Conservation (phyloP, 345 rosid genomes). For the Eucalyptus urophylla region DNA sequence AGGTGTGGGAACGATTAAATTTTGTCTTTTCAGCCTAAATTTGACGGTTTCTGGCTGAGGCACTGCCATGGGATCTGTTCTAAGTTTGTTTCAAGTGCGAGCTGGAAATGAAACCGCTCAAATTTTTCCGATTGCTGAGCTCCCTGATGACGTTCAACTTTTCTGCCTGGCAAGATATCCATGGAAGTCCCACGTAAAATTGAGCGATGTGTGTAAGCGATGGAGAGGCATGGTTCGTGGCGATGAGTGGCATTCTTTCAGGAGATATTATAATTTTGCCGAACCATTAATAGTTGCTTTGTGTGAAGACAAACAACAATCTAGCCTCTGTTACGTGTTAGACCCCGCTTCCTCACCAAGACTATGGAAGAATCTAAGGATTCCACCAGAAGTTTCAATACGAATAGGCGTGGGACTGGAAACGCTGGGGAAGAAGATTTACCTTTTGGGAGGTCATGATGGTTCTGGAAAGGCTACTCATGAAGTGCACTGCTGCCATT, state of each 20-base stretch:
- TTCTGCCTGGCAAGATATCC: constrained; percentile 71
- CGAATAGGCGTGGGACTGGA: constrained; percentile 63
- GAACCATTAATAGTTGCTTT: constrained; percentile 56
- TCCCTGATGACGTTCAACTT: constrained; percentile 63
- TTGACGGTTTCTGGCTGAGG: background rate
- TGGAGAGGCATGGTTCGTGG: constrained; percentile 44
- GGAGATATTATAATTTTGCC: constrained; percentile 27
- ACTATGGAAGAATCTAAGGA: constrained; percentile 38
- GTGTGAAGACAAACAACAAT: constrained; percentile 29
- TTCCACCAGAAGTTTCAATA: constrained; percentile 22
- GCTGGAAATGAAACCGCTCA: no score
- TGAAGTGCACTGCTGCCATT: no score
- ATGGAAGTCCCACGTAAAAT: constrained; percentile 20
- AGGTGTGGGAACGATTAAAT: no score
- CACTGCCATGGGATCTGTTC: constrained; percentile 6
- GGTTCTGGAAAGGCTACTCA: no score
- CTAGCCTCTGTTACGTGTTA: constrained; percentile 24
- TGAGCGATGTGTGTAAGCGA: constrained; percentile 39
- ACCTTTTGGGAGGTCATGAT: constrained; percentile 45
- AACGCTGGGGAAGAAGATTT: constrained; percentile 47
- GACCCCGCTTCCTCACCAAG: constrained; percentile 36
- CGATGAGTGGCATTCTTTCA: constrained; percentile 29
- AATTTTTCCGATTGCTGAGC: no score
- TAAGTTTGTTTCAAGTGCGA: background rate
- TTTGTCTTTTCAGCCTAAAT: no score